Base-by-base conservation (phyloP, 1,284 basidiomycete species). In the Amylostereum areolatum region DNA sequence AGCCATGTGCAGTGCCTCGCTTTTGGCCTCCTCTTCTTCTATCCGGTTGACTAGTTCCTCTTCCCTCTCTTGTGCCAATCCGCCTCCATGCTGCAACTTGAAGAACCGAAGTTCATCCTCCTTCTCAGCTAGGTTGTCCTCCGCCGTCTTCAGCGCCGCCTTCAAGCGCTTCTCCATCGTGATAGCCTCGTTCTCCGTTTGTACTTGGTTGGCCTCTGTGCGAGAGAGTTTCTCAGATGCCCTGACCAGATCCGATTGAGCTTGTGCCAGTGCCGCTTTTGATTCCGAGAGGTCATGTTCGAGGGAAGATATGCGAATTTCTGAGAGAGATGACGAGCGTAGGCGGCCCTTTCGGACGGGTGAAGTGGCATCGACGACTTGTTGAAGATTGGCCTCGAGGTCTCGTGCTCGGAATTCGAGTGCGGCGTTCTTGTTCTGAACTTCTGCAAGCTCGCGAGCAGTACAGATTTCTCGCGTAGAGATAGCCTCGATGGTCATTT, bases 1-100 rank as follows among this genome's bases (percentile, higher is more conserved):
- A 57, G 76, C 61, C 44, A 60, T 62, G 57, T 83, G 76, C 46
- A 85, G 58, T 3, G 77, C 70, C 4, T 62, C 59, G 30, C 83
- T 80, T 62, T 78, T 83, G 1, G 75, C 78, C 40, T 78, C 78
- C 51, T 85, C 83, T 58, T 82, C 81, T 42, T 85, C 83, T 33
- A 85, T 80, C 53, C 83, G 69, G 57, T 69, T 67, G 55, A 83
- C 53, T 34, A 84, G 57, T 52, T 81, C 79, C 33, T 74, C 71
- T 59, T 85, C 83, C 45, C 72, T 56, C 55, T 71, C 62, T 37
- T 75, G 65, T 12, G 62, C 60, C 29, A 52, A 50, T 10, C 42
- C 48, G 63, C 52, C 64, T 36, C 59, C 68, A 46, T 68, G 57
- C 43, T 57, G 69, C 61, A 49, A 62, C 67, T 45, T 25, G 34